These are phyloP conservation scores for Phytophthora agathidicida DNA, from an alignment of 352 stramenopile genomes.

Conservation along the genomic window DNA sequence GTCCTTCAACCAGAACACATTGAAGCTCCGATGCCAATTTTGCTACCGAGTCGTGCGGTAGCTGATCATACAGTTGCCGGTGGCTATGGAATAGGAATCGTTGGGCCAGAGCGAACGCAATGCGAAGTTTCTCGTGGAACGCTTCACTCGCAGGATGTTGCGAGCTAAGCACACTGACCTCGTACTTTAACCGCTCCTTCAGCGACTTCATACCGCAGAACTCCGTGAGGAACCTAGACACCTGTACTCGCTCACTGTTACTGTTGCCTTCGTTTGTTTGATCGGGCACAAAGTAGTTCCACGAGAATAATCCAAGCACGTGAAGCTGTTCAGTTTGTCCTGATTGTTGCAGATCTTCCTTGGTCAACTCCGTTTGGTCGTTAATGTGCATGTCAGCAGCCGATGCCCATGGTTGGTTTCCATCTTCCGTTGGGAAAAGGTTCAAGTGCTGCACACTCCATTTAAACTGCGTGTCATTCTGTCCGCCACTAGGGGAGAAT, in stretches of 20 bases:
- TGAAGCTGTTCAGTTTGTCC: conserved; percentile 26
- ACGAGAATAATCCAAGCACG: conserved; percentile 64
- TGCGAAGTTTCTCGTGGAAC: conserved; percentile 35
- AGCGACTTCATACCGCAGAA: conserved; percentile 65
- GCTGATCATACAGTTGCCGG: conserved; percentile 37
- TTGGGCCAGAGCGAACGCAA: conserved; percentile 50
- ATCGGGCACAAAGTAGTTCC: conserved; percentile 46
- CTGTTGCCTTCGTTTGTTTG: conserved; percentile 1
- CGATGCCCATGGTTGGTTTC: conserved; percentile 16
- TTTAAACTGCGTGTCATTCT: conserved; percentile 26
- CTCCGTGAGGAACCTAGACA: conserved; percentile 46
- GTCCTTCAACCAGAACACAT: conserved; percentile 48
- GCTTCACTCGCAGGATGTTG: conserved; percentile 29
- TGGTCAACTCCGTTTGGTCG: conserved; percentile 57
- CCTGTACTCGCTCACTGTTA: conserved; percentile 10
- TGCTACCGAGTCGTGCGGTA: conserved; percentile 42
- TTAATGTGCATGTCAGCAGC: conserved; percentile 64
- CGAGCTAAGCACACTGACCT: conserved; percentile 56
- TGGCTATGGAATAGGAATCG: conserved; percentile 63
- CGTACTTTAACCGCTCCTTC: conserved; percentile 46
- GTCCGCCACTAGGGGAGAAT: conserved; percentile 7
- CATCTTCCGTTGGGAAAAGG: conserved; percentile 38
- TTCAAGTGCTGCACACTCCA: conserved; percentile 33
- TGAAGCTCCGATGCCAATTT: conserved; percentile 35
- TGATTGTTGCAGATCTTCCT: conserved; percentile 31